Evolutionary conservation across 2,329 filamentous ascomycete species (phyloP).

Genomic region (Didymellaceae sp.): DNA sequence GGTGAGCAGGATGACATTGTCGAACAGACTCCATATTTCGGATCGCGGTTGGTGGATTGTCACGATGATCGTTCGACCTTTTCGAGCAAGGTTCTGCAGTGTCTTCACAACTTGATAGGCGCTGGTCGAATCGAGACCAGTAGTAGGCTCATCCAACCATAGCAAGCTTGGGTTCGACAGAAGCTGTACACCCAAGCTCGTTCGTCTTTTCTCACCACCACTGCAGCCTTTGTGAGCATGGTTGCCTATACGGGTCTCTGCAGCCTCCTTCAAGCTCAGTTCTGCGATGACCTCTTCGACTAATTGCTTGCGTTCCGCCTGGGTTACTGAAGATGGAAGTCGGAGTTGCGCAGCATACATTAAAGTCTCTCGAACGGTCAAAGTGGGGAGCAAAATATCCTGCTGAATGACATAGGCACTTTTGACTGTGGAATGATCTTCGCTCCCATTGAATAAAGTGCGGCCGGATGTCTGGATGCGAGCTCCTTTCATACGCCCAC

Average conservation of each 20-base stretch:
- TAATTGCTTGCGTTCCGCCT: slow-evolving; percentile 64
- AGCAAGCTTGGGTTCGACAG: slow-evolving; percentile 79
- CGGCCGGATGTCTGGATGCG: slow-evolving; percentile 60
- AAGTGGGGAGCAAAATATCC: slow-evolving; percentile 73
- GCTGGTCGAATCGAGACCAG: slow-evolving; percentile 75
- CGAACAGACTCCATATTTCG: slow-evolving; percentile 80
- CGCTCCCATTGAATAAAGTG: slow-evolving; percentile 66
- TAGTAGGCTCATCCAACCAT: slow-evolving; percentile 81
- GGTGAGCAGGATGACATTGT: slow-evolving; percentile 72
- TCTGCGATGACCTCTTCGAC: slow-evolving; percentile 81
- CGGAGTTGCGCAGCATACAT: slow-evolving; percentile 75
- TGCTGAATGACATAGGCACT: slow-evolving; percentile 79
- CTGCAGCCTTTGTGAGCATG: slow-evolving; percentile 76
- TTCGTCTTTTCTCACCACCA: slow-evolving; percentile 78
- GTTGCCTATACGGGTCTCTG: slow-evolving; percentile 75
- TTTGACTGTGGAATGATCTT: slow-evolving; percentile 58
- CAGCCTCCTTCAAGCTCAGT: slow-evolving; percentile 76
- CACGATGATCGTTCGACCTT: slow-evolving; percentile 73
- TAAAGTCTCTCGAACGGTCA: slow-evolving; percentile 78
- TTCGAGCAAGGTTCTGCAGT: slow-evolving; percentile 69
- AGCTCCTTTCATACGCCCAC: slow-evolving; percentile 69
- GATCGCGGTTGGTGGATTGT: slow-evolving; percentile 80
- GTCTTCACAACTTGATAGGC: slow-evolving; percentile 76
- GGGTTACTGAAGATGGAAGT: slow-evolving; percentile 67
- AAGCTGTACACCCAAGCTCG: slow-evolving; percentile 78